These are phyloP conservation scores for Dillenia turbinata DNA, from an alignment of 164 flowering plant species.

Conservation along the genomic window DNA sequence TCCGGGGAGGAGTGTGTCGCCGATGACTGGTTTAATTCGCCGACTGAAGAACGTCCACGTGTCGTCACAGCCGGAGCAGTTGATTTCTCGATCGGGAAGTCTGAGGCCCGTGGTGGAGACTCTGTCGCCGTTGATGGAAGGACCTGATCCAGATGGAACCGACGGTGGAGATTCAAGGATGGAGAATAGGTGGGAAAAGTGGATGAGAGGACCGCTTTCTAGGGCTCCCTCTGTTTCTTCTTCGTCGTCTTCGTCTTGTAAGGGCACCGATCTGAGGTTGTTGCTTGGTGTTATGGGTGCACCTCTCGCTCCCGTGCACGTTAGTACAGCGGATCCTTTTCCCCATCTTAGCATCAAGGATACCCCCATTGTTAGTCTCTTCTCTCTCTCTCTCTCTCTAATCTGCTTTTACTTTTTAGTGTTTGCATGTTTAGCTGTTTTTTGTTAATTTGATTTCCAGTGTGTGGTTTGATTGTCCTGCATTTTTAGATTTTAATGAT, in stretches of 20 bases:
- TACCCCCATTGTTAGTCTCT: constrained; percentile 59
- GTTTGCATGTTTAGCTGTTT: neutral
- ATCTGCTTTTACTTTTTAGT: neutral
- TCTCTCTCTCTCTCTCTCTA: constrained; percentile 1
- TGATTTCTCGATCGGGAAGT: constrained; percentile 71
- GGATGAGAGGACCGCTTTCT: constrained; percentile 82
- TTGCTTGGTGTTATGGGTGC: constrained; percentile 70
- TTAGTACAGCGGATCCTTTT: constrained; percentile 42
- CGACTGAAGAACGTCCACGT: constrained; percentile 35
- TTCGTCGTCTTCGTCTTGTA: constrained; percentile 20
- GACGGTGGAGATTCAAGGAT: constrained; percentile 43
- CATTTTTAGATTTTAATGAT: too few species aligned
- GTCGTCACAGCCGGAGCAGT: constrained; percentile 40
- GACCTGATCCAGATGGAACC: constrained; percentile 63
- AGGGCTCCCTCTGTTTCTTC: constrained; percentile 56
- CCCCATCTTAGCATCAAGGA: constrained; percentile 65
- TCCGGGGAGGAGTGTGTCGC: constrained; percentile 54
- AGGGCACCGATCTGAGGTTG: constrained; percentile 72
- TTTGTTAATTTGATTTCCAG: neutral
- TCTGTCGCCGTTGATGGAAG: constrained; percentile 78
- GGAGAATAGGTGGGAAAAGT: constrained; percentile 70
- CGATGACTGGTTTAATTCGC: constrained; percentile 49
- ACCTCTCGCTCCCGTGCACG: constrained; percentile 75
- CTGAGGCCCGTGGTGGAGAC: constrained; percentile 64
- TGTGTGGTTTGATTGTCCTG: too few species aligned